Conservation (phyloP, 805 yeast genomes). For the Cyberlindnera maritima region DNA sequence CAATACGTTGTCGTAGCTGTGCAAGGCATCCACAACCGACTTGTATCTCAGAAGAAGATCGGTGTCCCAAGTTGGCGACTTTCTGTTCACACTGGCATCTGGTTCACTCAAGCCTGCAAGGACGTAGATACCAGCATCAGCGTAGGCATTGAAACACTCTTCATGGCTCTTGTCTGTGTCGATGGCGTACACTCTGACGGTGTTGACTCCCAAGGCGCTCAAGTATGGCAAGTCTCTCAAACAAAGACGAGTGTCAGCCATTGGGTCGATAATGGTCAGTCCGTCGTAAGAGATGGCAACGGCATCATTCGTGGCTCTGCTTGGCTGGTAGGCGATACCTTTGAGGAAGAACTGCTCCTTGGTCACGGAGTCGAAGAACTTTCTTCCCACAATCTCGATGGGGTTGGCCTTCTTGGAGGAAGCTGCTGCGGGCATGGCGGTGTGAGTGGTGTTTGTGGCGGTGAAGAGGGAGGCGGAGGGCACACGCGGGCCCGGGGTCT, state of each 20-base stretch:
- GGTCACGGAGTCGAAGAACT: slow-evolving; percentile 68
- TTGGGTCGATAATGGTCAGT: slow-evolving; percentile 60
- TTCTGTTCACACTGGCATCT: slow-evolving; percentile 69
- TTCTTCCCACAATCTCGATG: slow-evolving; percentile 66
- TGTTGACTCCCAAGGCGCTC: slow-evolving; percentile 64
- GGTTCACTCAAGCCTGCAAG: slow-evolving; percentile 91
- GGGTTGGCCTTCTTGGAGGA: slow-evolving; percentile 19
- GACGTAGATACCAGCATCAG: slow-evolving; percentile 88
- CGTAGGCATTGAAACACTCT: slow-evolving; percentile 69
- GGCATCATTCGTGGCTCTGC: slow-evolving; percentile 39
- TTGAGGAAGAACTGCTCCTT: slow-evolving; percentile 83
- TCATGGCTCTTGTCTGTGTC: slow-evolving; percentile 72
- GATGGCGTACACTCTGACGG: slow-evolving; percentile 82
- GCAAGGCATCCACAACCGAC: slow-evolving; percentile 76
- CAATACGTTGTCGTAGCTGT: slow-evolving; percentile 72
- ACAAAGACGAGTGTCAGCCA: slow-evolving; percentile 69
- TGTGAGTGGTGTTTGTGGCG: neutral
- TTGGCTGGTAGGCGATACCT: slow-evolving; percentile 86
- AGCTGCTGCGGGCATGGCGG: neutral
- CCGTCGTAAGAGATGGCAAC: slow-evolving; percentile 20
- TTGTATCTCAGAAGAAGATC: slow-evolving; percentile 74
- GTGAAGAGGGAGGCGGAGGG: neutral
- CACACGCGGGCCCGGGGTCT: slow-evolving; percentile 1
- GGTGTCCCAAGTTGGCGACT: slow-evolving; percentile 74
- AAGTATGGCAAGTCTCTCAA: slow-evolving; percentile 81